These are phyloP conservation scores for Teratosphaeria gauchensis DNA, from an alignment of 2,329 filamentous ascomycete genomes.

Conservation along the genomic window DNA sequence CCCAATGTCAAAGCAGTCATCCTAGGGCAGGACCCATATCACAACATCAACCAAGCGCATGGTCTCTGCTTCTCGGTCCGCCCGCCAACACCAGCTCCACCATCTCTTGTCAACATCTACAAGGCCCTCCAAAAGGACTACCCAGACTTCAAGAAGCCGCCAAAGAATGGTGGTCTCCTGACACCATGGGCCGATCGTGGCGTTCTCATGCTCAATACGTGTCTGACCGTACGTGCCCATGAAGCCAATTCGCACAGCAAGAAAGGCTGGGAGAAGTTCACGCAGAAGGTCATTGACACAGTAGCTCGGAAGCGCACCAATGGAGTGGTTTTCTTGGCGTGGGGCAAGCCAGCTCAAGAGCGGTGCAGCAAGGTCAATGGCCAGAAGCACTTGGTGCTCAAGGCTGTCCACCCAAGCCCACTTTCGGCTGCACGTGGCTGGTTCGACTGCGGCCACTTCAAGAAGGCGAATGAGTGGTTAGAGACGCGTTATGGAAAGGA, in stretches of 20 bases:
- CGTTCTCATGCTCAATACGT: constrained; percentile 89
- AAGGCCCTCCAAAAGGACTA: constrained; percentile 81
- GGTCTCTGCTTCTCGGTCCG: constrained; percentile 93
- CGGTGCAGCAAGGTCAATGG: constrained; percentile 64
- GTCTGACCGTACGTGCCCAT: constrained; percentile 82
- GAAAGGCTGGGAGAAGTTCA: constrained; percentile 88
- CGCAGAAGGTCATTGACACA: constrained; percentile 80
- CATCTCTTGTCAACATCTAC: constrained; percentile 91
- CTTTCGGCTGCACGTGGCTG: constrained; percentile 75
- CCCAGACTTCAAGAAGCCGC: constrained; percentile 62
- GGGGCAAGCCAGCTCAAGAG: constrained; percentile 78
- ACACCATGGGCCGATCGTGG: constrained; percentile 91
- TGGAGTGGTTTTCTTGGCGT: constrained; percentile 91
- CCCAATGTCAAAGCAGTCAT: constrained; percentile 84
- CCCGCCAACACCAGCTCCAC: constrained; percentile 76
- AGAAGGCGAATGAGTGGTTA: constrained; percentile 77
- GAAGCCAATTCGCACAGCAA: constrained; percentile 78
- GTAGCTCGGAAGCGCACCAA: constrained; percentile 65
- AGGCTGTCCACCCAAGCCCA: constrained; percentile 88
- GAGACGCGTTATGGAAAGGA: constrained; percentile 66
- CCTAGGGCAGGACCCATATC: constrained; percentile 92
- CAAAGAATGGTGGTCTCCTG: constrained; percentile 69
- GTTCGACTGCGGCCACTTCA: constrained; percentile 63
- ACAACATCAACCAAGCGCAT: constrained; percentile 91
- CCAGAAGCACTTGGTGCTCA: constrained; percentile 69